phyloP scores from a whole-genome alignment of 805 yeast genomes.

The Cyberlindnera xishuangbannaensis region DNA sequence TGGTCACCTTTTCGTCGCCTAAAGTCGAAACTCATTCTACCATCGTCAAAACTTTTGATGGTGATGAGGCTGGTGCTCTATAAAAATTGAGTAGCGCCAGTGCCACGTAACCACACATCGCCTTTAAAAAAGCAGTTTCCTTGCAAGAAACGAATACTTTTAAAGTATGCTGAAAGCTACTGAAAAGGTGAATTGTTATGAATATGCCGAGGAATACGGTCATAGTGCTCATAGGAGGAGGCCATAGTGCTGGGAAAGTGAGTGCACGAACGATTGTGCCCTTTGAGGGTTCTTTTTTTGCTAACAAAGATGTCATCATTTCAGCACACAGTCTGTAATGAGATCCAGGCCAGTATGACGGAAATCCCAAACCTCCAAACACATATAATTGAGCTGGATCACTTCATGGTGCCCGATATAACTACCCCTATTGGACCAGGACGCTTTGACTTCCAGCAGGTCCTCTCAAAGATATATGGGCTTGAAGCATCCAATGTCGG shows the following conservation, averaged over 20 bases:
- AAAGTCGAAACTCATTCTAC: no score
- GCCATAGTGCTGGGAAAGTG: slow-evolving; percentile 52
- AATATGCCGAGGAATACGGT: slow-evolving; percentile 7
- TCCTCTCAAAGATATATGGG: slow-evolving; percentile 16
- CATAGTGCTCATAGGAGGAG: slow-evolving; percentile 46
- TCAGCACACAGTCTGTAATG: slow-evolving; percentile 27
- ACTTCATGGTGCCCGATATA: slow-evolving; percentile 27
- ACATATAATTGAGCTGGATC: slow-evolving; percentile 39
- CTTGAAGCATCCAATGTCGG: slow-evolving; percentile 1
- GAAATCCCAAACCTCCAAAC: slow-evolving; percentile 22
- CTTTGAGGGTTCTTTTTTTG: no score
- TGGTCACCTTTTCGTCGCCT: no score
- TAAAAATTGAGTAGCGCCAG: no score
- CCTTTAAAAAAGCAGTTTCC: no score
- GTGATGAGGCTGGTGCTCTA: no score
- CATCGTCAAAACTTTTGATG: no score
- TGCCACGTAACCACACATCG: no score
- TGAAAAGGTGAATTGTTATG: no score
- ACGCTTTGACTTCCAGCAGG: slow-evolving; percentile 27
- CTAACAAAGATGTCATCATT: no score
- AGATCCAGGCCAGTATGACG: slow-evolving; percentile 30
- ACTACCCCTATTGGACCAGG: slow-evolving; percentile 6
- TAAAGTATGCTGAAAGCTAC: no score
- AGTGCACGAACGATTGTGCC: slow-evolving; percentile 1
- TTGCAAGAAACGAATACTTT: no score